Base-by-base conservation (phyloP, 2,329 filamentous ascomycete species). In the Penicillium paneum region DNA sequence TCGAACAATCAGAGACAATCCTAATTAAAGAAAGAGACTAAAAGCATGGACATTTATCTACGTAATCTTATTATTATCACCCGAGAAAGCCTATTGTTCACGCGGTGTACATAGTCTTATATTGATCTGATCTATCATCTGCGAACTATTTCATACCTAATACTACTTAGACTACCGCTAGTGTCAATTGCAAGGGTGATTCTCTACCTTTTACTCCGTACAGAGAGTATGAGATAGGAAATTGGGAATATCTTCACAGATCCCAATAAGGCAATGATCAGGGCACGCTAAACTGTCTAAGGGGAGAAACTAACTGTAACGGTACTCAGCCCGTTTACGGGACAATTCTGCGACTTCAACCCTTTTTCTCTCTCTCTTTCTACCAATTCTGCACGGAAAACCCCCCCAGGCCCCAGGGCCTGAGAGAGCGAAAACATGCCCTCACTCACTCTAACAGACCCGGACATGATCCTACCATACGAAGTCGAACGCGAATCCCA, bases 401-500 rank as follows among this genome's bases (percentile, higher is more conserved):
- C 36, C 41, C 38, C 47, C 47, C 47, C 47, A 51, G 49, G 55
- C 54, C 52, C 40, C 28, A 45, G 49, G 59, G 44, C 51, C 51
- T 40, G 39, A 49, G 51, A 49, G 51, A 49, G 19, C 49, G 17
- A 53, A 41, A 21, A 35, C 40, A 86, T 88, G 60, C 85, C 84
- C 12, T 95, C 90, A 56, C 92, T 92, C 43, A 96, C 92, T 2
- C 78, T 97, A 66, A 95, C 91, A 52, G 95, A 96, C 72, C 91
- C 91, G 49, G 92, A 96, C 71, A 92, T 96, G 90, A 96, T 97
- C 66, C 78, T 97, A 49, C 92, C 92, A 57, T 86, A 88, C 69
- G 85, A 87, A 67, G 83, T 85, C 59, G 71, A 73, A 56, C 72
- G 71, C 62, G 67, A 73, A 62, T 69, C 71, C 69, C 82, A 70